phyloP scores from a whole-genome alignment of 225 moss, liverwort and hornwort species.

The Thuidium tamariscinum region DNA sequence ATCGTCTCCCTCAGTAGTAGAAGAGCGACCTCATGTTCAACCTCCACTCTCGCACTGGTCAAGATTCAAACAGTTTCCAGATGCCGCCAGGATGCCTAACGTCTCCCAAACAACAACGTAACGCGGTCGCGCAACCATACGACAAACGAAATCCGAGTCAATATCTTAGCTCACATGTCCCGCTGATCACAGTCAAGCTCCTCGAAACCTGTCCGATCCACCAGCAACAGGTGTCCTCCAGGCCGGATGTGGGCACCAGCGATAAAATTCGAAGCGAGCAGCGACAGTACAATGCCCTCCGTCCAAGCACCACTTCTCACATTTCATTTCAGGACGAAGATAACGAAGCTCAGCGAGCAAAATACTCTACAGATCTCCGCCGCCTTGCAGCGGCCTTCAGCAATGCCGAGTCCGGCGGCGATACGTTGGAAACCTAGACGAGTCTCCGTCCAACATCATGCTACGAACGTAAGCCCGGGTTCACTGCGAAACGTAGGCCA shows the following conservation, averaged over 20 bases:
- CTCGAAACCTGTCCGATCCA: neutral
- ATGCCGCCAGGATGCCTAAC: neutral
- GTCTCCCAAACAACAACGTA: neutral
- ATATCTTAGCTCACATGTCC: neutral
- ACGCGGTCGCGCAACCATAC: neutral
- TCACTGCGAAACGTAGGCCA: neutral
- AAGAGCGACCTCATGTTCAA: neutral
- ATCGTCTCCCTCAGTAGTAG: neutral
- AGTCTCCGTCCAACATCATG: neutral
- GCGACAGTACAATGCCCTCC: neutral
- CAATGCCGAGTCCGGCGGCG: neutral
- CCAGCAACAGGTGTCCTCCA: neutral
- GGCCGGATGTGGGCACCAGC: neutral
- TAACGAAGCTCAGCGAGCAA: neutral
- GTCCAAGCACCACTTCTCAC: neutral
- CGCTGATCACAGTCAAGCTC: neutral
- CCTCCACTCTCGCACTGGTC: conserved; percentile 3
- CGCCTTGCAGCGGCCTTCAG: neutral
- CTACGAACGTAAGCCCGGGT: neutral
- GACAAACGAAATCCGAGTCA: neutral
- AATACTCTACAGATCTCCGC: neutral
- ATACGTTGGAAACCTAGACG: neutral
- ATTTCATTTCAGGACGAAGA: neutral
- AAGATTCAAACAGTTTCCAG: neutral
- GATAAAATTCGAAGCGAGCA: neutral